phyloP scores from a whole-genome alignment of 352 stramenopile species.

The Poterioochromonas sp. region DNA sequence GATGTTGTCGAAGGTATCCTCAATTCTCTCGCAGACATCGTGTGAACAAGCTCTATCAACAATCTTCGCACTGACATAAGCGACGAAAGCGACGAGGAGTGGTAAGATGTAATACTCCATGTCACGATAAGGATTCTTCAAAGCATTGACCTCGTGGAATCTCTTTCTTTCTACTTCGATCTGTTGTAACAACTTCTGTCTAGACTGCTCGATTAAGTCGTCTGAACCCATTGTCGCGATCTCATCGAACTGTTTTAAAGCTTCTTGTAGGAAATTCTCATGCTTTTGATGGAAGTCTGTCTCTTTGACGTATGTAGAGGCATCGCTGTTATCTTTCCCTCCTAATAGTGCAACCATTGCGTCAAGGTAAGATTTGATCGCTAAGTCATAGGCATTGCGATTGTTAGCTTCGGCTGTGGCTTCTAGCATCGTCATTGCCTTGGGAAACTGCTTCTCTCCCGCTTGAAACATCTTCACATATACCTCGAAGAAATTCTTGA shows the following conservation, averaged over 20 bases:
- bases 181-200: conserved; percentile 64
- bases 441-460: conserved; percentile 60
- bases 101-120: conserved; percentile 85
- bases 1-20: conserved; percentile 22
- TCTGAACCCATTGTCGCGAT: conserved; percentile 85
- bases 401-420: conserved; percentile 96
- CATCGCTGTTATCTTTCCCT: conserved; percentile 67
- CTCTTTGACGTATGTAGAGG: conserved; percentile 60
- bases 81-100: conserved; percentile 66
- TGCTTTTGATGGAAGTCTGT: conserved; percentile 63
- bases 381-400: conserved; percentile 65
- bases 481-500: conserved; percentile 88
- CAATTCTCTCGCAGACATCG: neutral
- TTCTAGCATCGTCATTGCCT: conserved; percentile 91
- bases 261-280: conserved; percentile 59
- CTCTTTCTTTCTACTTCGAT: conserved; percentile 76
- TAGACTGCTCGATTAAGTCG: conserved; percentile 70
- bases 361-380: conserved; percentile 73
- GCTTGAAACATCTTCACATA: conserved; percentile 91
- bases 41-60: conserved; percentile 55
- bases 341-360: conserved; percentile 83
- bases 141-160: conserved; percentile 84
- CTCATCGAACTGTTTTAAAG: conserved; percentile 77
- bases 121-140: conserved; percentile 87
- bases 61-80: conserved; percentile 43